A percentile compares a stretch with the other conserved stretches of the same genome.
phyloP scores from a whole-genome alignment of 2,329 filamentous ascomycete species.

The Neonectria coccinea region DNA sequence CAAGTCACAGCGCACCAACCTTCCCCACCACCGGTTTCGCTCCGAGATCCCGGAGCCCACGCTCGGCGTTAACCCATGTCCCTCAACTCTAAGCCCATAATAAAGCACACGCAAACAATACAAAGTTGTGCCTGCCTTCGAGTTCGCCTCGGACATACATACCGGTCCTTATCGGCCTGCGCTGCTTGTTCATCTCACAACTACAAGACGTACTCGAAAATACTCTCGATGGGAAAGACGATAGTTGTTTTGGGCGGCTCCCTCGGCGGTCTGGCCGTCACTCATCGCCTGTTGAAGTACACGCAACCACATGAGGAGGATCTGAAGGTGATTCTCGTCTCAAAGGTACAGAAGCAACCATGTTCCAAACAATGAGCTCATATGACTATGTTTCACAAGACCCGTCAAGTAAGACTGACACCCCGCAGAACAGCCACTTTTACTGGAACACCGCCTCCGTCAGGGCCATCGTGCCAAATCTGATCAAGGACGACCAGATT shows the following conservation, averaged over 20 bases:
- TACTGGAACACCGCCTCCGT: constrained; percentile 70
- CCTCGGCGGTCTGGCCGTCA: constrained; percentile 64
- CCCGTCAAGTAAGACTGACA: constrained; percentile 10
- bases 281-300: constrained; percentile 67
- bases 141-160: not conserved
- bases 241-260: constrained; percentile 67
- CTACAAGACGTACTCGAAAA: not conserved
- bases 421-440: constrained; percentile 64
- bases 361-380: not conserved
- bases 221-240: constrained; percentile 59
- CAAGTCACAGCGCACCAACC: constrained; percentile 21
- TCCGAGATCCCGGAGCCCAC: constrained; percentile 18
- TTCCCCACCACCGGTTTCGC: constrained; percentile 26
- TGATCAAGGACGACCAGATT: constrained; percentile 62
- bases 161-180: not conserved
- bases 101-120: constrained; percentile 14
- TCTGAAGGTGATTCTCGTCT: constrained; percentile 66
- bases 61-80: constrained; percentile 21
- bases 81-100: constrained; percentile 11
- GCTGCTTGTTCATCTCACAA: not conserved
- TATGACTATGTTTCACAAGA: not conserved
- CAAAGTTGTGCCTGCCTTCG: not conserved
- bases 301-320: constrained; percentile 57
- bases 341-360: constrained; percentile 57
- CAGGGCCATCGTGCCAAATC: constrained; percentile 64